Evolutionary conservation across 371 early-diverging fungal genomes (phyloP).

Genomic region (Mycotypha africana): DNA sequence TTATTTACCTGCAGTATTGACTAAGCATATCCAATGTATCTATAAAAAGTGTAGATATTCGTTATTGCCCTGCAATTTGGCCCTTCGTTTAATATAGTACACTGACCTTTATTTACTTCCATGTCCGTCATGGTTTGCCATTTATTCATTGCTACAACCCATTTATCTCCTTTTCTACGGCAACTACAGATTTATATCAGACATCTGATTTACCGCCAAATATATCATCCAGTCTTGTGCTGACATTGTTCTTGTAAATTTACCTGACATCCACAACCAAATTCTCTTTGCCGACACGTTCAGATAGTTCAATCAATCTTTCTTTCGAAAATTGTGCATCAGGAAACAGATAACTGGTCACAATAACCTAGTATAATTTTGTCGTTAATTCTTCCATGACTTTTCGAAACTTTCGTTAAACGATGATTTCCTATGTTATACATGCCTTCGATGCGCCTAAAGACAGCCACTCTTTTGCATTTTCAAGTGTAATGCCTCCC

Average conservation of each 20-base stretch:
- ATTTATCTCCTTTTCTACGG: conserved; percentile 62
- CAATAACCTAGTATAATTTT: conserved; percentile 65
- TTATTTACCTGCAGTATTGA: conserved; percentile 69
- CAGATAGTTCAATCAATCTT: conserved; percentile 57
- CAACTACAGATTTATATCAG: too few relatives aligned
- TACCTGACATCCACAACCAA: conserved; percentile 90
- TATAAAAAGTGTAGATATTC: too few relatives aligned
- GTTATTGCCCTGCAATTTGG: too few relatives aligned
- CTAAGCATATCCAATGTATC: conserved; percentile 60
- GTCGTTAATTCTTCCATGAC: too few relatives aligned
- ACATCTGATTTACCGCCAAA: too few relatives aligned
- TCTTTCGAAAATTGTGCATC: conserved; percentile 63
- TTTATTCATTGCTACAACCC: conserved; percentile 94
- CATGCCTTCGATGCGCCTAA: conserved; percentile 77
- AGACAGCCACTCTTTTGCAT: conserved; percentile 84
- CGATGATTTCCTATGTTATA: neutral
- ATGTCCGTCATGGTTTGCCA: conserved; percentile 95
- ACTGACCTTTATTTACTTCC: conserved; percentile 65
- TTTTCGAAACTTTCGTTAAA: too few relatives aligned
- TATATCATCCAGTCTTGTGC: too few relatives aligned
- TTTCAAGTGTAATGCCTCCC: conserved; percentile 89
- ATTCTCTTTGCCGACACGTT: conserved; percentile 68
- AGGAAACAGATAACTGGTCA: conserved; percentile 93
- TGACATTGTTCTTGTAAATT: neutral
- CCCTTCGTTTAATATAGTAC: too few relatives aligned